Conservation (phyloP, 2,329 filamentous ascomycete species). For the Chrysosporium queenslandicum region DNA sequence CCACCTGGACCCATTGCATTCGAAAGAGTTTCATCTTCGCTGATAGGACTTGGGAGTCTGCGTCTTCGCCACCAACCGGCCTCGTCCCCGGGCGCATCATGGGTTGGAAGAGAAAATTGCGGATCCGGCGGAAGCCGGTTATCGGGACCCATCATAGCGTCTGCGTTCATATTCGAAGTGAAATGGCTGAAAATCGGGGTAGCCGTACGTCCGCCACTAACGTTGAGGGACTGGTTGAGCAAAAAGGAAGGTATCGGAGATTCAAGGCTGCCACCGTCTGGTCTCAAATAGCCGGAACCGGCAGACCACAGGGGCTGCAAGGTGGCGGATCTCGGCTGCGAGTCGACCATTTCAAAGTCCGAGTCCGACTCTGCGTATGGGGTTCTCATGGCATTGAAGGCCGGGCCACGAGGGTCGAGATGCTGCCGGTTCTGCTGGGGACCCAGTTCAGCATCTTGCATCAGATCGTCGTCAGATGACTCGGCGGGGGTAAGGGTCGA, state of each 20-base stretch:
- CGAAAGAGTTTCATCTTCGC: conserved; percentile 13
- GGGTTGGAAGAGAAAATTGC: neutral
- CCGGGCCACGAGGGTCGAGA: neutral
- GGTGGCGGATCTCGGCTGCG: conserved; percentile 18
- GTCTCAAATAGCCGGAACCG: conserved; percentile 16
- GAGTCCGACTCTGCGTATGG: conserved; percentile 18
- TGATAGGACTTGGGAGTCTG: conserved; percentile 34
- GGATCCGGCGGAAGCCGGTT: neutral
- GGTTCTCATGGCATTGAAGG: conserved; percentile 10
- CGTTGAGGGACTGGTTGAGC: conserved; percentile 26
- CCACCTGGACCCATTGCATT: neutral
- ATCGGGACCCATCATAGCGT: conserved; percentile 15
- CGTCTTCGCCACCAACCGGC: conserved; percentile 17
- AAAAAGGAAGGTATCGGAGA: conserved; percentile 26
- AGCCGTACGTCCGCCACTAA: conserved; percentile 24
- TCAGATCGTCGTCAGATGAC: conserved; percentile 28
- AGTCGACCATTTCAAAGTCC: conserved; percentile 26
- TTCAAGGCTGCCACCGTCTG: conserved; percentile 18
- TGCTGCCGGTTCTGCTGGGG: neutral
- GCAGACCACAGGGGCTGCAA: conserved; percentile 18
- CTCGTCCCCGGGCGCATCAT: neutral
- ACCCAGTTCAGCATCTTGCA: conserved; percentile 16
- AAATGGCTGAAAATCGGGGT: conserved; percentile 27
- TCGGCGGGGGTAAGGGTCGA: conserved; percentile 29
- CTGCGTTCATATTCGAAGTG: conserved; percentile 19